phyloP scores from a whole-genome alignment of 2,329 filamentous ascomycete genomes.

The Monilinia fructicola region DNA sequence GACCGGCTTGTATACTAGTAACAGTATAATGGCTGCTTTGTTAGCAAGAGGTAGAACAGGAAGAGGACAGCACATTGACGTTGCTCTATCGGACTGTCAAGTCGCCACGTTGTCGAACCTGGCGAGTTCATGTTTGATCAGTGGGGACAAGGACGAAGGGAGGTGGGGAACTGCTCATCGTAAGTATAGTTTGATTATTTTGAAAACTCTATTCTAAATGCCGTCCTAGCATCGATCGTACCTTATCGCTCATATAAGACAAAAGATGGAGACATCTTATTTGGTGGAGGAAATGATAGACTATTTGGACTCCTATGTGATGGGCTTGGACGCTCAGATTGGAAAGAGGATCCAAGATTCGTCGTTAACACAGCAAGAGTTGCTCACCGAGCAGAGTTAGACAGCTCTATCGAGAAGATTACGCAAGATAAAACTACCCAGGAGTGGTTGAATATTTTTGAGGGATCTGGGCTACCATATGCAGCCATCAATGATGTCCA shows the following conservation, averaged over 20 bases:
- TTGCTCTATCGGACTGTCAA: conserved; percentile 89
- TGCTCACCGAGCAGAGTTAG: conserved; percentile 71
- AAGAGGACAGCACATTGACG: conserved; percentile 88
- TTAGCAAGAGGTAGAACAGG: conserved; percentile 73
- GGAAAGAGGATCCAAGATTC: conserved; percentile 60
- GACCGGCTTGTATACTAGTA: conserved; percentile 91
- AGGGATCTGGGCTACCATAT: conserved; percentile 92
- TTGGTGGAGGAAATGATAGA: conserved; percentile 71
- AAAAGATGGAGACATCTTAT: conserved; percentile 66
- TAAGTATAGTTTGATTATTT: conserved; percentile 43
- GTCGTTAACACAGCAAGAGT: conserved; percentile 63
- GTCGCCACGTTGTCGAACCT: conserved; percentile 94
- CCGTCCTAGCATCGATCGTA: conserved; percentile 77
- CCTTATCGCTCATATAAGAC: conserved; percentile 86
- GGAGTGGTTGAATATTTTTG: conserved; percentile 83
- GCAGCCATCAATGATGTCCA: conserved; percentile 93
- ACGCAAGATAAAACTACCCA: conserved; percentile 76
- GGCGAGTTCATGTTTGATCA: conserved; percentile 86
- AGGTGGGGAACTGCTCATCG: conserved; percentile 97
- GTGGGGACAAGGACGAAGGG: conserved; percentile 80
- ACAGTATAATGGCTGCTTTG: conserved; percentile 91
- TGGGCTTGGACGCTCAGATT: conserved; percentile 56
- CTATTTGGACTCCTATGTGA: conserved; percentile 66
- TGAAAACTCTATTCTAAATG: not conserved
- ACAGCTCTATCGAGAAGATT: conserved; percentile 73